Conservation (phyloP, 1,139 yeast genomes). For the Martiniozyma asiatica region DNA sequence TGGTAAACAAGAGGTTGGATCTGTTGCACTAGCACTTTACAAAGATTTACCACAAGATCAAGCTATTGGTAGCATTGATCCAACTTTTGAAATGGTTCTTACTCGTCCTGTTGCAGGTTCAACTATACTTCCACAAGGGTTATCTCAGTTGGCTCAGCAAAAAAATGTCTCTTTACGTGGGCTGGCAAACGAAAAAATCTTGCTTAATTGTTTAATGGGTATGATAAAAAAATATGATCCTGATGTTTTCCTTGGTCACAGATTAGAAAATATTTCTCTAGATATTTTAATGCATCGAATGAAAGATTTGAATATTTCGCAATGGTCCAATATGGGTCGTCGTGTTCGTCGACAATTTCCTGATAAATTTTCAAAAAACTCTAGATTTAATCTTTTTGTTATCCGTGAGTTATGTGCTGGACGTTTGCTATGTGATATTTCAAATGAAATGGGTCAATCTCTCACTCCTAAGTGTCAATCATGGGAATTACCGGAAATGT, state of each 20-base stretch:
- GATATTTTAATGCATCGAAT: constrained; percentile 78
- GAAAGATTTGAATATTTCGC: constrained; percentile 56
- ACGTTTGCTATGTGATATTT: constrained; percentile 80
- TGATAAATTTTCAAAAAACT: constrained; percentile 44
- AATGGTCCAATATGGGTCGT: constrained; percentile 83
- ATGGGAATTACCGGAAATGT: constrained; percentile 95
- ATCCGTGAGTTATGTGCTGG: constrained; percentile 72
- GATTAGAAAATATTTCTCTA: constrained; percentile 64
- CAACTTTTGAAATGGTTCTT: constrained; percentile 51
- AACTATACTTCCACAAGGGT: constrained; percentile 61
- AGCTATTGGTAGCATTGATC: constrained; percentile 46
- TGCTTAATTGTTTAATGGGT: constrained; percentile 65
- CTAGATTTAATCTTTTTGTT: constrained; percentile 33
- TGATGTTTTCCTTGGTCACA: constrained; percentile 82
- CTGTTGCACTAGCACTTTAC: constrained; percentile 66
- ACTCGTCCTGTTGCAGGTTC: constrained; percentile 60
- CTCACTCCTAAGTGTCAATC: constrained; percentile 85
- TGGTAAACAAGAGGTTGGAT: constrained; percentile 77
- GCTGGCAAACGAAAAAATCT: constrained; percentile 61
- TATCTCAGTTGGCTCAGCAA: constrained; percentile 44
- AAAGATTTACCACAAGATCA: constrained; percentile 60
- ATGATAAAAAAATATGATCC: constrained; percentile 69
- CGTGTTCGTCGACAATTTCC: constrained; percentile 71
- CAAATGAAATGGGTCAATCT: constrained; percentile 92
- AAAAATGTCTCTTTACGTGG: constrained; percentile 37